Evolutionary conservation across 1,284 basidiomycete genomes (phyloP).

Genomic region (Ustilago nuda): DNA sequence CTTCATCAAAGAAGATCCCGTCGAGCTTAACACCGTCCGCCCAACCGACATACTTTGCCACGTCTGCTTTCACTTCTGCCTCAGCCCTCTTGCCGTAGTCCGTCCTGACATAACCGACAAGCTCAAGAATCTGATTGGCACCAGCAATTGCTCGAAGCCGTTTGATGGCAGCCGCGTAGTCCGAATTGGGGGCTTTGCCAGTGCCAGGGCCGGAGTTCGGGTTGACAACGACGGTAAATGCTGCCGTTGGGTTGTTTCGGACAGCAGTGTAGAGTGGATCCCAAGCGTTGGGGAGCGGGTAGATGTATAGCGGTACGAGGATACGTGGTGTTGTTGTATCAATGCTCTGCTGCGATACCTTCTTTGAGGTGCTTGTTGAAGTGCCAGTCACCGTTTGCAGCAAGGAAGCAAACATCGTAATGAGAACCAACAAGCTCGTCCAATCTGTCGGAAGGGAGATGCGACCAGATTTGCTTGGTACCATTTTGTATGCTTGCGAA

Average conservation of each 20-base stretch:
- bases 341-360: neutral
- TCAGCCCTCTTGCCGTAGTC: conserved; percentile 11
- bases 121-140: conserved; percentile 13
- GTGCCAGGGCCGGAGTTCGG: conserved; percentile 27
- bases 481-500: neutral
- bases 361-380: neutral
- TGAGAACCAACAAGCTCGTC: neutral
- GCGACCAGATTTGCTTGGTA: neutral
- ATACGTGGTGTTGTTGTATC: conserved; percentile 24
- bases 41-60: conserved; percentile 15
- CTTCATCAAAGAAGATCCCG: conserved; percentile 34
- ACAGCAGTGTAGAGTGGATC: conserved; percentile 23
- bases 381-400: conserved; percentile 14
- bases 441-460: neutral
- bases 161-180: conserved; percentile 18
- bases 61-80: conserved; percentile 11
- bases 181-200: conserved; percentile 4
- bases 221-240: conserved; percentile 31
- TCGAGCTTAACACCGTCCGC: conserved; percentile 3
- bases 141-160: conserved; percentile 12
- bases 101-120: conserved; percentile 26
- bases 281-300: conserved; percentile 14
- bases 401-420: conserved; percentile 16
- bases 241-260: conserved; percentile 18
- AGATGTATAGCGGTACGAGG: conserved; percentile 32